Evolutionary conservation across 768 basidiomycete genomes (phyloP), one percentile per base, ranked within the genome.

Genomic region (Xanthoconium purpureum): DNA sequence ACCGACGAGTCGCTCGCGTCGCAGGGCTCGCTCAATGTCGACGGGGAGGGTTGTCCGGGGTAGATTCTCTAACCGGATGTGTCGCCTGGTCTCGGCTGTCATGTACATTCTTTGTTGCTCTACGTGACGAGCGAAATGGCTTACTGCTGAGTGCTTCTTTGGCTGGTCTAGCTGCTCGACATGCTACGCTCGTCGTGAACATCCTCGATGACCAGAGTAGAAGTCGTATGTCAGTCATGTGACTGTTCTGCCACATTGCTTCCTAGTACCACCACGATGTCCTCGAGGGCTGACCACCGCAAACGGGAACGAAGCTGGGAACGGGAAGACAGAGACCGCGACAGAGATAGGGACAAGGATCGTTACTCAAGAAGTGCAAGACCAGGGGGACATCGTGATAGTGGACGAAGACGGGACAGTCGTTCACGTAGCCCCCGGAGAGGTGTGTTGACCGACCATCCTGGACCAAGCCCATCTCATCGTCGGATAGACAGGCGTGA

Each of bases 271-370:
- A 52, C 83, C 45, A 55, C 63, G n/a, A 73, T 88, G 85, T 82
- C 85, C 60, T 83, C 82, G 53, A 81, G 82, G 59, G 54, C 72
- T 43, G 82, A 83, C 59, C 70, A 78, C 62, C 77, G 82, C 66
- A 73, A 80, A 67, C 80, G 82, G 57, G 85, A 87, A 64, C 71
- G 84, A 61, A 85, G 84, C 65, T 83, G 84, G 82, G 85, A 87
- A 57, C 77, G 73, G 33, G 74, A 73, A 7, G 63, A 65, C 49
- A 61, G 63, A 15, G 63, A 61, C 42, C 54, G 55, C 14, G 44
- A 74, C 39, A 63, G 63, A 28, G 66, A 77, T 56, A 54, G 37
- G 12, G 71, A 78, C 51, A 73, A 74, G 36, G 78, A 80, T 57
- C 74, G 80, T 24, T 71, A 80, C 50, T 66, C 79, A 29, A 71